Evolutionary conservation across 345 rosid genomes (phyloP).

Genomic region (Brassica carinata): DNA sequence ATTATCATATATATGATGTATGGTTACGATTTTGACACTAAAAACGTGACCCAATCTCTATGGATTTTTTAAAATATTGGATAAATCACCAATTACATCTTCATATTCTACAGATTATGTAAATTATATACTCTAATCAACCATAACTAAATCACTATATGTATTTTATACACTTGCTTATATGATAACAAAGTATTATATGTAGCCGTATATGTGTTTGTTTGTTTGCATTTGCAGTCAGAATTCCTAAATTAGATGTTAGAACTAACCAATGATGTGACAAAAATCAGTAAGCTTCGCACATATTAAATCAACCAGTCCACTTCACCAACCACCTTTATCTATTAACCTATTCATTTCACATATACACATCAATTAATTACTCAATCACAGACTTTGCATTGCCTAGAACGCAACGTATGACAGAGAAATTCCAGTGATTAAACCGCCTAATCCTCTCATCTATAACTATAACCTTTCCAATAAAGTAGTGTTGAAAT

Average conservation of each 20-base stretch:
- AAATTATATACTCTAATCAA: not conserved
- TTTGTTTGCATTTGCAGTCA: not conserved
- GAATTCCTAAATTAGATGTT: not conserved
- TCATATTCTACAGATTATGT: not conserved
- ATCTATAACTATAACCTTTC: not conserved
- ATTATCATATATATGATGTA: not conserved
- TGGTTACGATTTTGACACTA: not conserved
- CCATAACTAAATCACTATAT: not conserved
- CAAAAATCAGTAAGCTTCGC: not conserved
- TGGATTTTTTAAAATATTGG: too few relatives aligned
- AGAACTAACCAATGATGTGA: constrained; percentile 3
- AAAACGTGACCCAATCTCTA: not conserved
- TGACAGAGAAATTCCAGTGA: not conserved
- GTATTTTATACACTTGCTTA: not conserved
- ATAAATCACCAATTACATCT: too few relatives aligned
- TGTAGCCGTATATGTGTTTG: not conserved
- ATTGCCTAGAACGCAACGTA: not conserved
- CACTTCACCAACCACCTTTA: not conserved
- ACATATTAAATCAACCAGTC: constrained; percentile 2
- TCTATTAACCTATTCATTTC: not conserved
- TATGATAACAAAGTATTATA: not conserved
- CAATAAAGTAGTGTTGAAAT: not conserved
- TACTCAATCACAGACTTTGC: not conserved
- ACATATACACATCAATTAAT: not conserved
- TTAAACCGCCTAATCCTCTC: not conserved